Evolutionary conservation across 2,329 filamentous ascomycete species (phyloP).

Genomic region (Penicillium sumatraense): DNA sequence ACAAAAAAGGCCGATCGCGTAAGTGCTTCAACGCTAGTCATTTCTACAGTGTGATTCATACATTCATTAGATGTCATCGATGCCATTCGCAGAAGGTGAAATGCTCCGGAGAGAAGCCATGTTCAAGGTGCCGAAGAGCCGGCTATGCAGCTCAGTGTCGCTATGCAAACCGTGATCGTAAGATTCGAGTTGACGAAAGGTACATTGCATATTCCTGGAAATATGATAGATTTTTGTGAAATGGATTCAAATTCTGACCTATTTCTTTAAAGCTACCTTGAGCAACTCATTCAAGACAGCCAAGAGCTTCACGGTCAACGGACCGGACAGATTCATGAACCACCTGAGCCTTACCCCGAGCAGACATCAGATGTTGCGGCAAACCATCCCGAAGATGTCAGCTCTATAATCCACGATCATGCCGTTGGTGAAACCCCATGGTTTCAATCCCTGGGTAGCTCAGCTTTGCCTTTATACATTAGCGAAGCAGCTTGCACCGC

Average conservation of each 20-base stretch:
- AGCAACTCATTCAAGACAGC: conserved; percentile 12
- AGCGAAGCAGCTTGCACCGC: conserved; percentile 34
- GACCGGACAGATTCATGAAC: not conserved
- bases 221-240: too few species aligned
- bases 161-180: not conserved
- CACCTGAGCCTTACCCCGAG: not conserved
- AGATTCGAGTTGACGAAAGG: conserved; percentile 3
- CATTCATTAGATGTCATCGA: not conserved
- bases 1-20: conserved; percentile 6
- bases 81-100: conserved; percentile 1
- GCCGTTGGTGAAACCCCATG: conserved; percentile 23
- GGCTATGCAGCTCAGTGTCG: not conserved
- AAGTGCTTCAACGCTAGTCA: not conserved
- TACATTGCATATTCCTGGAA: not conserved
- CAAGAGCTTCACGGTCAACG: conserved; percentile 6
- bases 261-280: conserved; percentile 9
- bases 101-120: not conserved
- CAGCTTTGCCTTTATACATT: conserved; percentile 27
- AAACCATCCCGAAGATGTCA: not conserved
- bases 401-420: not conserved
- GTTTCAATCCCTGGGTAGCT: conserved; percentile 23
- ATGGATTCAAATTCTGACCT: not conserved
- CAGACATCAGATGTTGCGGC: not conserved
- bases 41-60: not conserved
- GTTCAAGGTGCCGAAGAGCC: not conserved